Base-by-base conservation (phyloP, 2,329 filamentous ascomycete species). In the Leptographium procerum region DNA sequence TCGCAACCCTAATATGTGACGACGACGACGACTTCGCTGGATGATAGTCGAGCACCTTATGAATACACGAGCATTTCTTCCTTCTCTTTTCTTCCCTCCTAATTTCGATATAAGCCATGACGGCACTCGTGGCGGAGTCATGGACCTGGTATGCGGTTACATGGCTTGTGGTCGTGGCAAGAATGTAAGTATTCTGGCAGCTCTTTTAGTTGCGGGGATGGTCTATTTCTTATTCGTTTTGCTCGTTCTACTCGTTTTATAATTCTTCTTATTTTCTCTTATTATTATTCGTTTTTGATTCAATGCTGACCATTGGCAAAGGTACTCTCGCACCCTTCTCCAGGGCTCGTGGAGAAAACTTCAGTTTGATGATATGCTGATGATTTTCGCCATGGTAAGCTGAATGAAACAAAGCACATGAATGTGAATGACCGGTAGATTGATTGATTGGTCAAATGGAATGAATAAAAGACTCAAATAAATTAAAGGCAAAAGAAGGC, bases 111-210 rank as follows among this genome's bases (percentile, higher is more conserved):
- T 19, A 6, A 5, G 29, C 22, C 51, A 59, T 59, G 57, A 31
- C 57, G 19, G 45, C 52, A 19, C 55, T 59, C n/a, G 4, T 43
- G 10, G 28, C 3, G 22, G 57, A 59, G 26, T 52, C 57, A 33
- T 59, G 57, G 57, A 59, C 57, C 31, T 59, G 57, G 57, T 59
- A 59, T 26, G 52, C 45, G 1, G 52, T 59, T 0, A 56, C 52
- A 19, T 59, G 57, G 57, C 14, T 59, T n/a, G 52, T 54, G 1
- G 57, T 59, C 10, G 26, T 28, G 3, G 33, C 47, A n/a, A 31
- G 57, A 19, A 52, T 59, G 57, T 59, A 29, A 40, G 57, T 29
- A 3, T 19, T 2, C 40, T 43, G 33, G n/a, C n/a, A n/a, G n/a
- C n/a, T n/a, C n/a, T n/a, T n/a, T n/a, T n/a, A n/a, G n/a, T n/a